Conservation (phyloP, 2,329 filamentous ascomycete genomes). For the Penicillium palitans region DNA sequence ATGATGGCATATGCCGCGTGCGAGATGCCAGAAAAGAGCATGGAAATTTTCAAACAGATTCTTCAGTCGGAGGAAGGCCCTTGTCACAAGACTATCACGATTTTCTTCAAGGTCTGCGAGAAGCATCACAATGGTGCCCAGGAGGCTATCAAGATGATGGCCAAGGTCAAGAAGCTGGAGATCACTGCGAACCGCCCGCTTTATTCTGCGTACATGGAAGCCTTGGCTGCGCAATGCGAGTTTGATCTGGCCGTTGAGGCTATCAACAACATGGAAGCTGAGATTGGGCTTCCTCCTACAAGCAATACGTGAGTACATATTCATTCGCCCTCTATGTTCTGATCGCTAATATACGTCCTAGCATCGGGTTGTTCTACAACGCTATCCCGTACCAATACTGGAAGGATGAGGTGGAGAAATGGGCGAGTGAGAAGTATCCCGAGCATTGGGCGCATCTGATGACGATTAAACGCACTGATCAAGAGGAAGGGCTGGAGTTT, state of each 20-base stretch:
- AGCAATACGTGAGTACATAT: constrained; percentile 64
- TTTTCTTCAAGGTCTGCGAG: constrained; percentile 79
- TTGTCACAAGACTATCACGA: constrained; percentile 74
- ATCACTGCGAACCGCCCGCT: constrained; percentile 73
- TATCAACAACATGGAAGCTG: constrained; percentile 65
- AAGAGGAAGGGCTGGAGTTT: constrained; percentile 37
- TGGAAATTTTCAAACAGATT: constrained; percentile 83
- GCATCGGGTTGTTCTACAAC: constrained; percentile 75
- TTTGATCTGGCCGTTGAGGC: constrained; percentile 67
- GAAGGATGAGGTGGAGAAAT: constrained; percentile 70
- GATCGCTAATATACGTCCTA: constrained; percentile 36
- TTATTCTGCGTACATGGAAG: constrained; percentile 74
- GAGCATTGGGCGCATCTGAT: constrained; percentile 68
- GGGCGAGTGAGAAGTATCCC: constrained; percentile 69
- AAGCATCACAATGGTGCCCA: constrained; percentile 46
- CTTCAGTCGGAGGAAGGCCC: constrained; percentile 83
- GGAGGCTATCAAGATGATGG: constrained; percentile 55
- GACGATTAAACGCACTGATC: constrained; percentile 38
- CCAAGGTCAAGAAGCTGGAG: constrained; percentile 67
- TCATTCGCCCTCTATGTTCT: not conserved
- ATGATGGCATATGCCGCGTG: constrained; percentile 82
- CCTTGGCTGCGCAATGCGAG: constrained; percentile 70
- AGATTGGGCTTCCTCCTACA: constrained; percentile 68
- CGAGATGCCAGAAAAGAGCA: constrained; percentile 63
- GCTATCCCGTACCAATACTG: constrained; percentile 64